Base-by-base conservation (phyloP, 140 eudicot species). In the Cichorium intybus region DNA sequence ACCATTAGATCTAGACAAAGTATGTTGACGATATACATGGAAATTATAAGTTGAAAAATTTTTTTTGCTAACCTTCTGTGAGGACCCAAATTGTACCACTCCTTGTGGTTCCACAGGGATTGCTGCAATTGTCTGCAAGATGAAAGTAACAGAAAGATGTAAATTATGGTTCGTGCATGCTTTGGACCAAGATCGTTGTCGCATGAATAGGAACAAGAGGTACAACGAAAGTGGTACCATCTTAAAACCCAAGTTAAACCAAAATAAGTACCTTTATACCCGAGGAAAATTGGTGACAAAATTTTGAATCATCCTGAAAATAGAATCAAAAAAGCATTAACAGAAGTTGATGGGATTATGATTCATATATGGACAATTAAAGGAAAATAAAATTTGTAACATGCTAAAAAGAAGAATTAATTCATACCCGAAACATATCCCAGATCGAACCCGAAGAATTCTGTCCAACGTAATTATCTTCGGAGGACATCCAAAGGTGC, bases 81-180 rank as follows among this genome's bases (percentile, higher is more conserved):
- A 81, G 64, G 97, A 94, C 70, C 99, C 99, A 76, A 94, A 78
- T 60, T 94, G 97, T 60, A 94, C 68, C 34, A 94, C 89, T 26
- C 99, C 99, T 47, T 73, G 77, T 14, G 81, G 87, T 73, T 86
- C 95, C 60, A 94, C 84, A n/a, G 99, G 74, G 66, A 94, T 86
- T 41, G 89, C 82, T 47, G 85, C 91, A 78, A 89, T 77, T 62
- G 99, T 89, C 99, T 94, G 91, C 79, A 78, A 80, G 69, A 78
- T 66, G 35, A 49, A 66, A 41, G 72, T 39, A 15, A 45, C 16
- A 23, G 28, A 66, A 28, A 65, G 31, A 57, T 65, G 17, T 37
- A 48, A 55, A 43, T 31, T 34, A 11, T 43, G 17, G 22, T n/a
- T 24, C 41, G 52, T 70, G 54, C 41, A 49, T 56, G 29, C n/a